A percentile compares a stretch with the other conserved stretches of the same genome.
These are phyloP conservation scores for Candida coleopterorum DNA, from an alignment of 805 yeast genomes.

Conservation along the genomic window DNA sequence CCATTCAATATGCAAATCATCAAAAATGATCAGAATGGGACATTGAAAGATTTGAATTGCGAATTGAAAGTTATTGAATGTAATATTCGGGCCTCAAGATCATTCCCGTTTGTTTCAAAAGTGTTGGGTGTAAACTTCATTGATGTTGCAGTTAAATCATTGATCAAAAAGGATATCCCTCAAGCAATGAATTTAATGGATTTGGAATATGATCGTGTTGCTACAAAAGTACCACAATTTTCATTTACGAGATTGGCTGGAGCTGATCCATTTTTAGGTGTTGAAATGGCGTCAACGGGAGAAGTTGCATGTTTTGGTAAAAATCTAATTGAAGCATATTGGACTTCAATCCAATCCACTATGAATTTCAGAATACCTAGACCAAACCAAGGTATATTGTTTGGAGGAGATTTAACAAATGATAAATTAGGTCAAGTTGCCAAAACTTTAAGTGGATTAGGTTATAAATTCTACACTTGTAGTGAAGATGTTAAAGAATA, in stretches of 20 bases:
- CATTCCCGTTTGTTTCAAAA: conserved; percentile 98
- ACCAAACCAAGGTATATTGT: conserved; percentile 84
- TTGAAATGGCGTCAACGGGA: conserved; percentile 99
- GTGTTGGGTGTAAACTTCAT: conserved; percentile 93
- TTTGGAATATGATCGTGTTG: conserved; percentile 65
- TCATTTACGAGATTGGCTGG: conserved; percentile 98
- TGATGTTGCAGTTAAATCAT: conserved; percentile 88
- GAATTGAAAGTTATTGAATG: conserved; percentile 93
- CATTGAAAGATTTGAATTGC: conserved; percentile 50
- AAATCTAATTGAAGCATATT: conserved; percentile 84
- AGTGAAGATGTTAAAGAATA: conserved; percentile 68
- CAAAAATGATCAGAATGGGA: conserved; percentile 60
- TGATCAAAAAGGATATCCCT: conserved; percentile 69
- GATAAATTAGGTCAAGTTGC: conserved; percentile 74
- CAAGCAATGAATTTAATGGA: conserved; percentile 82
- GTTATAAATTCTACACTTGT: conserved; percentile 79
- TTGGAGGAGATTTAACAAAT: conserved; percentile 87
- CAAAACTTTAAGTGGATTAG: conserved; percentile 59
- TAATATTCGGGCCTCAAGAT: conserved; percentile 96
- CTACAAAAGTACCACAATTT: conserved; percentile 89
- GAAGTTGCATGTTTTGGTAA: conserved; percentile 97
- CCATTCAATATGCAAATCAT: conserved; percentile 98
- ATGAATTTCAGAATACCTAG: conserved; percentile 94
- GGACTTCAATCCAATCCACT: conserved; percentile 95
- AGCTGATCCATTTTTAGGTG: conserved; percentile 98